Conservation (phyloP, 73 alveolate genomes). For the Effrenium voratum region DNA sequence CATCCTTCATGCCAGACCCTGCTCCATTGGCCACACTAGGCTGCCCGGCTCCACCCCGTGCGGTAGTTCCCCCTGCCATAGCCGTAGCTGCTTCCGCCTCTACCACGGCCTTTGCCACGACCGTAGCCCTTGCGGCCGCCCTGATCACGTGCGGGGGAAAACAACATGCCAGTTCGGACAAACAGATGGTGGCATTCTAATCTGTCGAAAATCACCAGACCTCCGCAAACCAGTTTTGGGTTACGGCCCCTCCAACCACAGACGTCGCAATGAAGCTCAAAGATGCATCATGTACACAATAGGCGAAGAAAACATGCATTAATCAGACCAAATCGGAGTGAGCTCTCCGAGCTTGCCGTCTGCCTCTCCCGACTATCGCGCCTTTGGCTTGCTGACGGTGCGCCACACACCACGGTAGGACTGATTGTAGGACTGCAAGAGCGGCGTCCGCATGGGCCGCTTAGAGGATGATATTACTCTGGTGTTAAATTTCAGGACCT, state of each 20-base stretch:
- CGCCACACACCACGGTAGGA: slow-evolving; percentile 86
- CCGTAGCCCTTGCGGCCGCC: slow-evolving; percentile 42
- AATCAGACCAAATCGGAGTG: neutral
- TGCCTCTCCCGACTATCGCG: neutral
- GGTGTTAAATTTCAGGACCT: neutral
- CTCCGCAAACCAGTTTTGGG: neutral
- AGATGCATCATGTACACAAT: neutral
- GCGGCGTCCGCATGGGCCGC: neutral
- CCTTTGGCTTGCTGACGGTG: slow-evolving; percentile 36
- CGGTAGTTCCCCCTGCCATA: slow-evolving; percentile 10
- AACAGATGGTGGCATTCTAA: neutral
- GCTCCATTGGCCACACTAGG: no score
- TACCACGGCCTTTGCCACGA: neutral
- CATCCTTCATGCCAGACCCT: no score
- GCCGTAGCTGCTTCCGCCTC: slow-evolving; percentile 8
- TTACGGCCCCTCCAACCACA: neutral
- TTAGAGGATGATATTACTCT: neutral
- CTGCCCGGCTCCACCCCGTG: no score
- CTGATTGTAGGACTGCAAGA: neutral
- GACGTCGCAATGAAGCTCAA: neutral
- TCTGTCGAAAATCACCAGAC: neutral
- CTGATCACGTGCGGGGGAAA: neutral
- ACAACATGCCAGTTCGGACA: neutral
- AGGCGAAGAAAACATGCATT: neutral
- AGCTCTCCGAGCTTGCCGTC: neutral